phyloP scores from a whole-genome alignment of 2,329 filamentous ascomycete genomes.

The Tolypocladium guangdongense region DNA sequence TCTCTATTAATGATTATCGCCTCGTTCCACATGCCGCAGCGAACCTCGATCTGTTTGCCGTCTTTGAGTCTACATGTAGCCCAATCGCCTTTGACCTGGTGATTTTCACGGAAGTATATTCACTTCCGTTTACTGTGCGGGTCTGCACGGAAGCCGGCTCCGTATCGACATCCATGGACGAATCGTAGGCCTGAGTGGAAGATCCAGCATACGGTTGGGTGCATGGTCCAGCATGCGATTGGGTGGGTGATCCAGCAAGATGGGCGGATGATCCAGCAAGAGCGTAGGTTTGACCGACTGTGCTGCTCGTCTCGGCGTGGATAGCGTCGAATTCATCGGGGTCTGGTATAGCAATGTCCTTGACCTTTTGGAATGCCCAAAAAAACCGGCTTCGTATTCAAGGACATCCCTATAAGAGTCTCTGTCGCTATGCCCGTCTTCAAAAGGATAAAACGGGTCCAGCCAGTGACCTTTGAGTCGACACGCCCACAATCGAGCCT shows the following conservation, averaged over 20 bases:
- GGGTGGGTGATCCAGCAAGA: neutral
- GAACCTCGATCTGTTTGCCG: neutral
- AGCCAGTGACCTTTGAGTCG: neutral
- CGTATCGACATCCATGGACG: neutral
- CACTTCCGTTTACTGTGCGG: neutral
- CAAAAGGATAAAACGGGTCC: neutral
- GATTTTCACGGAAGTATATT: neutral
- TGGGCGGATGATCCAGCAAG: neutral
- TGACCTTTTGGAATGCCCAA: neutral
- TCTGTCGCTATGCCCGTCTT: neutral
- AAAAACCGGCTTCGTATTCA: neutral
- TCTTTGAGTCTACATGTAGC: neutral
- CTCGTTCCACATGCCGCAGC: neutral
- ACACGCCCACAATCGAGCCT: neutral
- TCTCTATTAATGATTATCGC: neutral
- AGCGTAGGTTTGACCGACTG: neutral
- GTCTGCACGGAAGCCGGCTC: neutral
- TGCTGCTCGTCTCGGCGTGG: neutral
- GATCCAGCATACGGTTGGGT: neutral
- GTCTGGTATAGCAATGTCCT: neutral
- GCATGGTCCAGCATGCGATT: neutral
- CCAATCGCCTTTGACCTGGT: neutral
- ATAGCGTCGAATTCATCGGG: neutral
- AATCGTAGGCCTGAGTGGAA: too few relatives aligned
- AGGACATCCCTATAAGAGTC: neutral